Evolutionary conservation across 305 asterid genomes (phyloP), one percentile per base, ranked within the genome.

Genomic region (Petunia hybrid): DNA sequence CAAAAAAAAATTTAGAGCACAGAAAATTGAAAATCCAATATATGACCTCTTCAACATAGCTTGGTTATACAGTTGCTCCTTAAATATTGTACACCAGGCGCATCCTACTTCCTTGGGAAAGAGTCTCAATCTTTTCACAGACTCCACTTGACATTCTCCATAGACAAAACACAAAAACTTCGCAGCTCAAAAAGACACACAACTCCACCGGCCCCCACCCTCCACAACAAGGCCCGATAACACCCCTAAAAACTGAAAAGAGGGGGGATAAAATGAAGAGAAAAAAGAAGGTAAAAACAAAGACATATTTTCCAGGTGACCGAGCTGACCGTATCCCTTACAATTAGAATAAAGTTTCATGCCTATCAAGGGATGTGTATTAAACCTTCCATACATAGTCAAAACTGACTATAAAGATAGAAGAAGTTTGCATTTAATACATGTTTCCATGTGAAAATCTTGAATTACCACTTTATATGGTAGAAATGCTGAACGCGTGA

Each of bases 71-170:
- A 48, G 42, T 9, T 8, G 60, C 42, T 46, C 60, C 31, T 2
- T 70, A 36, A 13, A 48, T 73, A 35, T 31, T 46, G 78, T 64
- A 65, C 4, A 65, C 12, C 4, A 73, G 63, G 62, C 45, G 2
- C 78, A 71, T 71, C 43, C 35, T 12, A 71, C 62, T 31, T 48
- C 60, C 56, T 10, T 3, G 57, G 60, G 22, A 1, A 12, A 69
- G 4, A 16, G 60, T 31, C 77, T 31, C 77, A 35, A 70, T 31
- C 60, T 48, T 70, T 70, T n/a, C 77, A 46, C n/a, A 42, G 40
- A 8, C 42, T 16, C n/a, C 16, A 42, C 57, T 68, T 68, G 16
- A 22, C 3, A 69, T 45, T 69, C 76, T 45, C 40, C 60, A 70
- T 9, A 70, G 5, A 70, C 6, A 10, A 46, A 46, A 35, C 1